A percentile compares a stretch with the other conserved stretches of the same genome.
phyloP scores from a whole-genome alignment of 371 early-diverging fungal species.

The Mucor mucedo region DNA sequence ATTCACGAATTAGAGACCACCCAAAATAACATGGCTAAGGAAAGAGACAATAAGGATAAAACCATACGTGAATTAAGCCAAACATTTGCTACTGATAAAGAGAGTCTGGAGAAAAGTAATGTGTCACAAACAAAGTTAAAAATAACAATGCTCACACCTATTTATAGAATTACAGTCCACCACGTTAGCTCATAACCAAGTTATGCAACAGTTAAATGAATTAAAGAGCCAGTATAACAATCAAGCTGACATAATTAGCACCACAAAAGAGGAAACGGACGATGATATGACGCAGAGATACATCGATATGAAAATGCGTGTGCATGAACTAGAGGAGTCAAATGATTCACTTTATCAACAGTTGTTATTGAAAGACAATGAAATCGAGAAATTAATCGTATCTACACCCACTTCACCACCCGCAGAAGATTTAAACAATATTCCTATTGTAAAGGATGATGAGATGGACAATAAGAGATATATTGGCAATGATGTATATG shows the following conservation, averaged over 20 bases:
- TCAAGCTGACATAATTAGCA: not conserved
- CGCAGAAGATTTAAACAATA: conserved; percentile 6
- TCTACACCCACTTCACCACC: conserved; percentile 22
- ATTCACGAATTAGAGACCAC: conserved; percentile 52
- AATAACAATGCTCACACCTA: not conserved
- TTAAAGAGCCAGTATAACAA: conserved; percentile 19
- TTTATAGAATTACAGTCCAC: conserved; percentile 18
- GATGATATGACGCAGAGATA: not conserved
- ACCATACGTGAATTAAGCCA: not conserved
- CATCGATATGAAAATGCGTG: conserved; percentile 7
- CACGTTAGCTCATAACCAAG: conserved; percentile 4
- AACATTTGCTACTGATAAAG: conserved; percentile 1
- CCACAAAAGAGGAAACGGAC: not conserved
- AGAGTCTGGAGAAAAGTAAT: conserved; percentile 14
- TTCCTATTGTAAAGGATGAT: not conserved
- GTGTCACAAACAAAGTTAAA: not conserved
- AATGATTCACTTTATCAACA: conserved; percentile 19
- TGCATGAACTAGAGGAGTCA: conserved; percentile 17
- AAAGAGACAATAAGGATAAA: conserved; percentile 6
- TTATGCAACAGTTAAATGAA: conserved; percentile 7
- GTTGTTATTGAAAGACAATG: conserved; percentile 24
- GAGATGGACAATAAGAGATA: not conserved
- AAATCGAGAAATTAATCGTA: conserved; percentile 20
- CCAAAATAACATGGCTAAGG: conserved; percentile 29
- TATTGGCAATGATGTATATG: conserved; percentile 30